Percentiles rank a stretch among this genome's conserved stretches.
Conservation (phyloP, 345 rosid genomes). For the Rhizophora mangle region DNA sequence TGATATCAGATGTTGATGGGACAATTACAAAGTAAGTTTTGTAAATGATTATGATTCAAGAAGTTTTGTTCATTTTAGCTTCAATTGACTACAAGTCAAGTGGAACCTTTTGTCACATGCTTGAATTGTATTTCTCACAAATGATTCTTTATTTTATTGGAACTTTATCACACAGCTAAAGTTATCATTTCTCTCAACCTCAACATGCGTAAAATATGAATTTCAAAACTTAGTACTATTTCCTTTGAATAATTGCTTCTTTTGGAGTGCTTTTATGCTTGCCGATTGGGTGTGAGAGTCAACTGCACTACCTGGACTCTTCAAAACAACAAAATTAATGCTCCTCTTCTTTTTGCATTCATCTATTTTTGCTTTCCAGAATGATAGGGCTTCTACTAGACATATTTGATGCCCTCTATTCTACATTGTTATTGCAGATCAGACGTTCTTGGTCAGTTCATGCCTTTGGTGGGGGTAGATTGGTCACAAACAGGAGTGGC, state of each 20-base stretch:
- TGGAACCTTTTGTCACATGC: neutral
- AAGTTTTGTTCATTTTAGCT: neutral
- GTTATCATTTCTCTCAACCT: conserved; percentile 1
- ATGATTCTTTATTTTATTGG: no score
- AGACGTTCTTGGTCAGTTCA: conserved; percentile 95
- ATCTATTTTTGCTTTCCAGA: neutral
- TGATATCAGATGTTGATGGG: conserved; percentile 97
- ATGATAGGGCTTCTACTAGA: conserved; percentile 6
- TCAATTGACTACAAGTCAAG: neutral
- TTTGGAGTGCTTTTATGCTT: conserved; percentile 3
- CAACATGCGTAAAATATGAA: conserved; percentile 7
- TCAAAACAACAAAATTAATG: neutral
- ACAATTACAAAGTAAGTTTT: conserved; percentile 80
- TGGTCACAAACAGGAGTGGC: conserved; percentile 98
- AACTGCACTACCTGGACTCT: conserved; percentile 6
- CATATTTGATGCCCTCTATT: conserved; percentile 17
- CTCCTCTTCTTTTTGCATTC: conserved; percentile 1
- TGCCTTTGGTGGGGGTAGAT: conserved; percentile 94
- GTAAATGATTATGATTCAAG: neutral
- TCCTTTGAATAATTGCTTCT: neutral
- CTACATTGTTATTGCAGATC: conserved; percentile 53
- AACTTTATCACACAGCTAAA: neutral
- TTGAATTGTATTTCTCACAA: no score
- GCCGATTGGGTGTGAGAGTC: neutral
- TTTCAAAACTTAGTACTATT: neutral